Percentiles rank a stretch among this genome's conserved stretches.
Conservation (phyloP, 116 monocot species). For the Trichopus zeylanicus region DNA sequence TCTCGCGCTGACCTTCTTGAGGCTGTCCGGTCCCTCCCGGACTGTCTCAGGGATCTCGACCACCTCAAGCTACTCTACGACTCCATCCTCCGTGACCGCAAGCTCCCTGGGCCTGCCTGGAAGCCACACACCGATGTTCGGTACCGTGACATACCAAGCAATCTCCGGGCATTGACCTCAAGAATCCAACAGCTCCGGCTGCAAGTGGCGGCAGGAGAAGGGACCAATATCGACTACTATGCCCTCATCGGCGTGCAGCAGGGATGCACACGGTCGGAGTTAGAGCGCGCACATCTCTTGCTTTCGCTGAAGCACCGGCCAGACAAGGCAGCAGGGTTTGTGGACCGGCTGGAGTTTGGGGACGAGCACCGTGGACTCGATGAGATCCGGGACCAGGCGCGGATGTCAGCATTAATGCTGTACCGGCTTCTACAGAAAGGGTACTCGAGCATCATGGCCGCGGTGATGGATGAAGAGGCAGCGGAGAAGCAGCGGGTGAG, state of each 20-base stretch:
- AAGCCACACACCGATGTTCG: constrained; percentile 37
- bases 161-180: constrained; percentile 27
- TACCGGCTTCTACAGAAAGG: constrained; percentile 81
- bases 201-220: constrained; percentile 34
- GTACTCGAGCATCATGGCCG: constrained; percentile 47
- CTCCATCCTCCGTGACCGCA: constrained; percentile 65
- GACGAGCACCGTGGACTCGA: constrained; percentile 68
- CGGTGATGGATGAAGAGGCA: constrained; percentile 44
- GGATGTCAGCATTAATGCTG: constrained; percentile 71
- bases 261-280: constrained; percentile 69
- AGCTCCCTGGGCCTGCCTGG: constrained; percentile 74
- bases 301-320: constrained; percentile 73
- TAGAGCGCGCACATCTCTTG: constrained; percentile 77
- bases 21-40: constrained; percentile 39
- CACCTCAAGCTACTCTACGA: constrained; percentile 89
- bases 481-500: constrained; percentile 37
- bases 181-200: constrained; percentile 44
- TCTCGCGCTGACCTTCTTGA: constrained; percentile 66
- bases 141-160: constrained; percentile 62
- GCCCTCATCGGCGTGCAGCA: constrained; percentile 52
- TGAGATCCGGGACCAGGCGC: constrained; percentile 71
- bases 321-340: constrained; percentile 63
- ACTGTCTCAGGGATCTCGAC: constrained; percentile 85
- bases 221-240: constrained; percentile 54
- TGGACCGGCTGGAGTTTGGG: constrained; percentile 65